Conservation (phyloP, 1,284 basidiomycete species). For the Leccinum ponderosum region DNA sequence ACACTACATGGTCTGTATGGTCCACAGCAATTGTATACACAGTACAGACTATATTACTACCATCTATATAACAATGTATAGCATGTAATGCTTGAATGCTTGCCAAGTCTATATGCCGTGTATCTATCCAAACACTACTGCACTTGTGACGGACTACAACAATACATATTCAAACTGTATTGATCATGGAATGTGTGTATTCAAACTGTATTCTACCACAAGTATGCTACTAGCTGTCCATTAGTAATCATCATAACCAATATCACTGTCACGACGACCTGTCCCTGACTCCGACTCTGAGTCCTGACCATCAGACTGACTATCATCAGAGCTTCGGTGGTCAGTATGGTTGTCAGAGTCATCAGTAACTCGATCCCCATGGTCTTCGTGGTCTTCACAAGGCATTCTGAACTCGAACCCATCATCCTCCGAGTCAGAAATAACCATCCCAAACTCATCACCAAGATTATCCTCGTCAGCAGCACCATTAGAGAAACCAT, state of each 20-base stretch:
- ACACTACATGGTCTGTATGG: no score
- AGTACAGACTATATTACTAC: not conserved
- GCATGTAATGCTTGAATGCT: no score
- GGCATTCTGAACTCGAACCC: not conserved
- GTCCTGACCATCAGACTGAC: not conserved
- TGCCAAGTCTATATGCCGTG: no score
- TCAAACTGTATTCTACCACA: no score
- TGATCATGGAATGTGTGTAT: no score
- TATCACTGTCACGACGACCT: not conserved
- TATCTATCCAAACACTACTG: no score
- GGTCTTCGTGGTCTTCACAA: not conserved
- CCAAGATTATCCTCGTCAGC: not conserved
- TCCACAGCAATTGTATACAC: no score
- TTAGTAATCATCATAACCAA: not conserved
- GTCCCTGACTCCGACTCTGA: not conserved
- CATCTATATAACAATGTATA: not conserved
- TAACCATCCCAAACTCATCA: not conserved
- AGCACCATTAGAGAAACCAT: not conserved
- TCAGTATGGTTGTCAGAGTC: not conserved
- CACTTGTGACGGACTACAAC: no score
- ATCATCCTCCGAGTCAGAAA: not conserved
- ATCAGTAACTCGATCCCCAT: not conserved
- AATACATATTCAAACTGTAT: no score
- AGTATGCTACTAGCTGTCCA: no score
- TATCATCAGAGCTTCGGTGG: not conserved